Evolutionary conservation across 2,329 filamentous ascomycete species (phyloP).

Genomic region (Penicillium sp.): DNA sequence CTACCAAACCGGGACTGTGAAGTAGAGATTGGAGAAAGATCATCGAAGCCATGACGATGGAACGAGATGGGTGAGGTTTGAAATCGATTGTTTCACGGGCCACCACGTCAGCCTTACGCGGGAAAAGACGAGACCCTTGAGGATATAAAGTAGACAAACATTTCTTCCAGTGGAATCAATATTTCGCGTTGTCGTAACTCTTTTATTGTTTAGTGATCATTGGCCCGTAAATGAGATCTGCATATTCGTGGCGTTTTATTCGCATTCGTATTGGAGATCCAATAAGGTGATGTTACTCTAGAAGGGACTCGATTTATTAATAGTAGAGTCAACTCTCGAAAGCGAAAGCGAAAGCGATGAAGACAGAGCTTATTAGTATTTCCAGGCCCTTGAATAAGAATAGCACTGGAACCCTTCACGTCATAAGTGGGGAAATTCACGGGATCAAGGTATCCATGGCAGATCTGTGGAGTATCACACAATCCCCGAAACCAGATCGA

Average conservation of each 20-base stretch:
- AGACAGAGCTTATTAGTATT: too few relatives aligned
- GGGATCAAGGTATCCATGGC: background rate
- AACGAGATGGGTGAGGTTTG: background rate
- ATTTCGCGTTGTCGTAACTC: too few relatives aligned
- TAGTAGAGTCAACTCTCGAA: too few relatives aligned
- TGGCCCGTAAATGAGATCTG: background rate
- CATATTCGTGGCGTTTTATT: background rate
- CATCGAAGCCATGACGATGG: background rate
- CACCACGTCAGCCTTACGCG: background rate
- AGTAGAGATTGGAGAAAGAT: background rate
- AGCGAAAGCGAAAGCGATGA: background rate
- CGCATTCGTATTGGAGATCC: background rate
- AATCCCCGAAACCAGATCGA: background rate
- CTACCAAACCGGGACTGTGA: background rate
- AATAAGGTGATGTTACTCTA: background rate
- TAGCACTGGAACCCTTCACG: background rate
- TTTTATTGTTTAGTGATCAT: background rate
- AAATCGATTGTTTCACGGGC: background rate
- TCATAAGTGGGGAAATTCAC: constrained; percentile 27
- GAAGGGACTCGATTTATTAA: background rate
- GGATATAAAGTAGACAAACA: background rate
- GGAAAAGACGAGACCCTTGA: background rate
- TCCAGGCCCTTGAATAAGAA: background rate
- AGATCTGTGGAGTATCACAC: background rate
- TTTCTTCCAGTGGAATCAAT: too few relatives aligned